phyloP scores from a whole-genome alignment of 495 filamentous ascomycete species.

The Cercophora sp. region DNA sequence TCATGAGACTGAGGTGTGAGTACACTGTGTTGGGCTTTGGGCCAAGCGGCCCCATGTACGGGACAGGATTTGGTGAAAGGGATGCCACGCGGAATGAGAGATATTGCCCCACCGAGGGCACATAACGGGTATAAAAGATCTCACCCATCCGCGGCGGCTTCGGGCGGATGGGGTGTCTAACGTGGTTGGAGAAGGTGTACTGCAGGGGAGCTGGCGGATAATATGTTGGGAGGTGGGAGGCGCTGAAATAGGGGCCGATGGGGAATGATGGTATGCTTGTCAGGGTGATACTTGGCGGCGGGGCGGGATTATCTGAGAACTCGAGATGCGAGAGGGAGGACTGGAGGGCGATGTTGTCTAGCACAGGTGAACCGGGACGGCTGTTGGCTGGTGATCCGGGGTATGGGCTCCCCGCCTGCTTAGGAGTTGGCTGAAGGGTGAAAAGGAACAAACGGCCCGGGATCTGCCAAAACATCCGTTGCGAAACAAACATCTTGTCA shows the following conservation, averaged over 20 bases:
- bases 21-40: slow-evolving; percentile 31
- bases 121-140: slow-evolving; percentile 82
- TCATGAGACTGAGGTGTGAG: slow-evolving; percentile 35
- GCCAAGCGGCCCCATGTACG: slow-evolving; percentile 51
- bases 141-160: slow-evolving; percentile 87
- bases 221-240: slow-evolving; percentile 82
- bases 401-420: slow-evolving; percentile 47
- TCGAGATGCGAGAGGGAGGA: slow-evolving; percentile 15
- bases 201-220: slow-evolving; percentile 79
- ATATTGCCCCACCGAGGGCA: slow-evolving; percentile 78
- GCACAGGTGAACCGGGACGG: slow-evolving; percentile 58
- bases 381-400: slow-evolving; percentile 51
- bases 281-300: slow-evolving; percentile 28
- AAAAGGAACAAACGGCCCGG: slow-evolving; percentile 85
- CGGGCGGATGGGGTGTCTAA: slow-evolving; percentile 83
- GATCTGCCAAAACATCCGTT: slow-evolving; percentile 85
- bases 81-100: slow-evolving; percentile 82
- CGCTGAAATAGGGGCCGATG: slow-evolving; percentile 67
- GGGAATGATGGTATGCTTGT: slow-evolving; percentile 35
- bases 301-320: slow-evolving; percentile 27
- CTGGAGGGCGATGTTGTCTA: slow-evolving; percentile 33
- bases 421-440: slow-evolving; percentile 60
- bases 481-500: slow-evolving; percentile 77
- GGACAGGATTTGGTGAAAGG: slow-evolving; percentile 48
- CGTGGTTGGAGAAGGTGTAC: slow-evolving; percentile 71